phyloP scores from a whole-genome alignment of 139 green algal genomes.

The Picochlorum costavermella region DNA sequence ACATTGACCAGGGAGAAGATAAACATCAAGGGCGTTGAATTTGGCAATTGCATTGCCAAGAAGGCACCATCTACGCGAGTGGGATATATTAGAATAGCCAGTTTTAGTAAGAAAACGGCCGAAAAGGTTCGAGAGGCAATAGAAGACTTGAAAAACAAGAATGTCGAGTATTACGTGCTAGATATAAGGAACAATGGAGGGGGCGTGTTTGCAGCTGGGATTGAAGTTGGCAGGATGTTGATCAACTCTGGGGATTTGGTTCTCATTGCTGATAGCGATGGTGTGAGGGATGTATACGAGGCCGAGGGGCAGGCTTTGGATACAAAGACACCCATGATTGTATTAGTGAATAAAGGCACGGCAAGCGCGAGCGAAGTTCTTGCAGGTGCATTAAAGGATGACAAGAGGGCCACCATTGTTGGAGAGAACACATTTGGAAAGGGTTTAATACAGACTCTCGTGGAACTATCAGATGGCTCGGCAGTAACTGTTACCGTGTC shows the following conservation, averaged over 20 bases:
- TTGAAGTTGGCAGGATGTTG: conserved; percentile 75
- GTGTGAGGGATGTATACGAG: conserved; percentile 83
- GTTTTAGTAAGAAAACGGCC: conserved; percentile 77
- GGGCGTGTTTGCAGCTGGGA: conserved; percentile 84
- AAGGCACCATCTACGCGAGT: conserved; percentile 27
- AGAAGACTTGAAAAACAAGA: conserved; percentile 30
- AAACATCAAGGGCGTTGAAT: conserved; percentile 61
- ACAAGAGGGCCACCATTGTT: conserved; percentile 56
- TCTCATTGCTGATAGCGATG: conserved; percentile 82
- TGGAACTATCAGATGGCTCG: conserved; percentile 74
- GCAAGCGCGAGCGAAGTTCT: conserved; percentile 89
- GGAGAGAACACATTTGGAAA: conserved; percentile 93
- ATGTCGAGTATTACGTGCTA: conserved; percentile 49
- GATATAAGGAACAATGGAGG: conserved; percentile 94
- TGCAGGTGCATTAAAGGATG: conserved; percentile 89
- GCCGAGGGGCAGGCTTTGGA: conserved; percentile 45
- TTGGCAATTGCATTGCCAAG: conserved; percentile 47
- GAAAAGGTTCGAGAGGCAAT: conserved; percentile 50
- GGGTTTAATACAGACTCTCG: conserved; percentile 93
- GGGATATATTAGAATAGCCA: conserved; percentile 79
- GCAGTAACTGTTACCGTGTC: conserved; percentile 88
- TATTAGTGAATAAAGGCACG: conserved; percentile 95
- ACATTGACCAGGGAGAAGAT: conserved; percentile 45
- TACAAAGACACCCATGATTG: conserved; percentile 44
- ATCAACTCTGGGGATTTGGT: conserved; percentile 80